Evolutionary conservation across 2,329 filamentous ascomycete genomes (phyloP), one percentile per base, ranked within the genome.

Genomic region (Neoscytalidium dimidiatum): DNA sequence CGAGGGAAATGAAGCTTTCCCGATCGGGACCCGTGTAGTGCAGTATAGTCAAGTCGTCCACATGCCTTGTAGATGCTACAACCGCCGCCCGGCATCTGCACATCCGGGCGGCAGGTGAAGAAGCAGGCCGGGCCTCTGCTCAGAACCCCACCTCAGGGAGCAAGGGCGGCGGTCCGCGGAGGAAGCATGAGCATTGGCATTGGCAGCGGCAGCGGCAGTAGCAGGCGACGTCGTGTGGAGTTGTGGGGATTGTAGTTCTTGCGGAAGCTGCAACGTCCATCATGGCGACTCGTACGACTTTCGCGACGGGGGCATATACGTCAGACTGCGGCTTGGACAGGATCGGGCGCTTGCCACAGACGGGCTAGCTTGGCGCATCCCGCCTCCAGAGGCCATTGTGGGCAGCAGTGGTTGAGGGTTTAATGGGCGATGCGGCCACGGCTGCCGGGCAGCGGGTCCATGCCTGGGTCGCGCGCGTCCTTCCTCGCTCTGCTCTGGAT

Each of bases 251-350:
- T 17, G 17, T 43, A n/a, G 21, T 26, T 44, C 53, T 17, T 19
- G 53, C 29, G 28, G 23, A 8, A 33, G 26, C 26, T 51, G 28
- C 48, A 51, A 58, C 26, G 21, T 13, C 53, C 17, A 21, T 3
- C 38, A 21, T 44, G 53, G 53, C 38, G 31, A 26, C 53, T 58
- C 53, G 53, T 29, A 44, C 38, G 53, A 56, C 33, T 14, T 13
- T 41, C n/a, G 28, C 51, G n/a, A 41, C 53, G 35, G 31, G 17
- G 19, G 19, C 19, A 13, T 46, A 35, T 60, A 60, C 56, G 56
- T 60, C 56, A 60, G 28, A 13, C n/a, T 60, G 56, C 56, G 56
- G 56, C 26, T 44, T 21, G 13, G 51, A 53, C 17, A 28, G 51
- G 5, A 33, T n/a, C 19, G 51, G 52, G 33, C 33, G 26, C 52